Percentiles rank a stretch among this genome's conserved stretches.
Evolutionary conservation across 2,329 filamentous ascomycete species (phyloP).

Genomic region (Cordyceps javanica): DNA sequence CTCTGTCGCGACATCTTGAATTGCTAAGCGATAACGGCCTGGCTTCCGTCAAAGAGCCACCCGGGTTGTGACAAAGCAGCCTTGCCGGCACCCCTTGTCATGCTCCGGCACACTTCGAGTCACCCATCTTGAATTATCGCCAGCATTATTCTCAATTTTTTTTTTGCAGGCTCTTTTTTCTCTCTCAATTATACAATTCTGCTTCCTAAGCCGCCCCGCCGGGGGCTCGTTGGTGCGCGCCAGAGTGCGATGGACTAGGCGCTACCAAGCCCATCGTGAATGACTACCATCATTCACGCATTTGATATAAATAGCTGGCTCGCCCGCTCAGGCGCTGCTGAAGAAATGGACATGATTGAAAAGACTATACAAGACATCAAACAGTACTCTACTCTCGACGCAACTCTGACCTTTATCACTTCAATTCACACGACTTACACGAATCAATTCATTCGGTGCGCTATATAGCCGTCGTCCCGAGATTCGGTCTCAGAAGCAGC

Average conservation of each 20-base stretch:
- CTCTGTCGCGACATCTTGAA: background rate
- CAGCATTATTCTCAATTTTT: too few species aligned
- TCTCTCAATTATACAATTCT: background rate
- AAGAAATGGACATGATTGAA: background rate
- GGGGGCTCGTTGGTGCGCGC: background rate
- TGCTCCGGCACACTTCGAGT: background rate
- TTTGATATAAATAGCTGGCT: background rate
- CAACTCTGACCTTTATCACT: too few species aligned
- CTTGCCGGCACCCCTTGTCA: background rate
- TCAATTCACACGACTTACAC: background rate
- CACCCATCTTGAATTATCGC: background rate
- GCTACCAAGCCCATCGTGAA: background rate
- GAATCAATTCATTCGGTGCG: background rate
- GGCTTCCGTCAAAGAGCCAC: background rate
- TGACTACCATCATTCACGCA: background rate
- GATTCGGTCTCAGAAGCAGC: background rate
- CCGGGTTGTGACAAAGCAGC: background rate
- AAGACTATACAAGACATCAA: background rate
- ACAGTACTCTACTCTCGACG: background rate
- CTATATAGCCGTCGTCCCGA: background rate
- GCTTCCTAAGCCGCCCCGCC: background rate
- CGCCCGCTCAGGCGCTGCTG: background rate
- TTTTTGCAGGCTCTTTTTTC: background rate
- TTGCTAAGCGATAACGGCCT: slow-evolving; percentile 2
- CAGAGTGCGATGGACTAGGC: background rate